phyloP scores from a whole-genome alignment of 352 stramenopile species.

The Globisporangium sylvaticum region DNA sequence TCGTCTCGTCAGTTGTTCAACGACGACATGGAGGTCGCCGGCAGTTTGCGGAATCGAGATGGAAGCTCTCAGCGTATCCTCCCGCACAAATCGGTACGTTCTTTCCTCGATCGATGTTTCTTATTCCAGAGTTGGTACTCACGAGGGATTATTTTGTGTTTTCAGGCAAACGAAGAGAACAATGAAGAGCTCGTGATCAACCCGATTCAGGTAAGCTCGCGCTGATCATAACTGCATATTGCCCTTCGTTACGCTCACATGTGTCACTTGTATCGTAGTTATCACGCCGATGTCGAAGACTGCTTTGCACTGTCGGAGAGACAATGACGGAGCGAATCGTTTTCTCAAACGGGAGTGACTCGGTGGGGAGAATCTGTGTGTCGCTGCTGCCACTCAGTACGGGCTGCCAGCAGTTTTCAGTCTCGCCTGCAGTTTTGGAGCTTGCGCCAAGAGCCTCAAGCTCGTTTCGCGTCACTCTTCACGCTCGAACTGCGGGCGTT shows the following conservation, averaged over 20 bases:
- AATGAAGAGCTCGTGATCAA: constrained; percentile 10
- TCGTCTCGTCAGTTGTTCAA: background rate
- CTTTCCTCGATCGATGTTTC: background rate
- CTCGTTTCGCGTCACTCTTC: constrained; percentile 70
- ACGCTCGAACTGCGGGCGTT: constrained; percentile 47
- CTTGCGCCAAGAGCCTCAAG: constrained; percentile 50
- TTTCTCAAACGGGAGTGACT: constrained; percentile 65
- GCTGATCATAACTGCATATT: background rate
- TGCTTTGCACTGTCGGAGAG: constrained; percentile 69
- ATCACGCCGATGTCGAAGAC: constrained; percentile 52
- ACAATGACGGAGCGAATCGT: constrained; percentile 70
- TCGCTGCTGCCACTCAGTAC: constrained; percentile 78
- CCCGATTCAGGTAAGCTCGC: constrained; percentile 14
- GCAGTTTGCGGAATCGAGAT: background rate
- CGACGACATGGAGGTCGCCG: background rate
- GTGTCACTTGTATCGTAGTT: constrained; percentile 24
- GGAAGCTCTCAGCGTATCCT: background rate
- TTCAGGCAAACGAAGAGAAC: constrained; percentile 8
- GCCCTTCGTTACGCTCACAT: background rate
- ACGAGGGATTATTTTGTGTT: background rate
- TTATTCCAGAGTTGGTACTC: background rate
- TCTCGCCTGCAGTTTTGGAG: constrained; percentile 74
- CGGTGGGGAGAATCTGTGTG: constrained; percentile 62
- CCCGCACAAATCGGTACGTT: constrained; percentile 1
- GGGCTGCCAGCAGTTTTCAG: constrained; percentile 80